Evolutionary conservation across 1,139 yeast genomes (phyloP), one percentile per base, ranked within the genome.

Genomic region (Blastobotrys petasosporus): DNA sequence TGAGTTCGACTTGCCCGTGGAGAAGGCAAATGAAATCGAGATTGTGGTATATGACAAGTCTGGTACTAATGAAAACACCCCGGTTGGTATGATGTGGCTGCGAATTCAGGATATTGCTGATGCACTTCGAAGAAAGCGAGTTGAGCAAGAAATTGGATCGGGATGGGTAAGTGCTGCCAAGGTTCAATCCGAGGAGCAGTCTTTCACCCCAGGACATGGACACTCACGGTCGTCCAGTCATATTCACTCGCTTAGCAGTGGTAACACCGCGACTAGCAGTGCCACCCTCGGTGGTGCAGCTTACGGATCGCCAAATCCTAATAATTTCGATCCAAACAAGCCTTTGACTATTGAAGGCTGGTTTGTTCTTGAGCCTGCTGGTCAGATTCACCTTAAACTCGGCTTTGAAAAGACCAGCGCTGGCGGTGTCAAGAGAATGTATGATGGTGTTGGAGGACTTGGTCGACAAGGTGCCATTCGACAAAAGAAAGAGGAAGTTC

Each of bases 401-500:
- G 85, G 94, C 4, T 92, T 92, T 62, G 86, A 83, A 47, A 90
- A 90, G 60, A 64, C 79, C 1, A 77, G 75, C 46, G 25, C 25
- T 7, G 71, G 74, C 29, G 72, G 70, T 28, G 67, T 67, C 44
- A 73, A 73, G 53, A 62, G 75, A 44, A 53, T 69, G 50, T 58
- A 68, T 40, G 72, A 67, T 39, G 76, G 76, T 44, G 70, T 77
- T 65, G 87, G 85, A 15, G 87, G 86, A 0, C 76, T 92, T 52
- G 97, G 96, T 16, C 95, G 98, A 73, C 96, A 90, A 64, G 97
- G 97, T 68, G 98, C 98, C 51, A 92, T 92, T 55, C 83, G 96
- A 60, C 94, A 87, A 66, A 81, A 86, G 71, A 90, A 90, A 60
- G 97, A 90, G 61, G 97, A 90, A 60, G 87, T 92, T 1, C 87